Base-by-base conservation (phyloP, 306 rosid genomes). In the Acmispon strigosus region DNA sequence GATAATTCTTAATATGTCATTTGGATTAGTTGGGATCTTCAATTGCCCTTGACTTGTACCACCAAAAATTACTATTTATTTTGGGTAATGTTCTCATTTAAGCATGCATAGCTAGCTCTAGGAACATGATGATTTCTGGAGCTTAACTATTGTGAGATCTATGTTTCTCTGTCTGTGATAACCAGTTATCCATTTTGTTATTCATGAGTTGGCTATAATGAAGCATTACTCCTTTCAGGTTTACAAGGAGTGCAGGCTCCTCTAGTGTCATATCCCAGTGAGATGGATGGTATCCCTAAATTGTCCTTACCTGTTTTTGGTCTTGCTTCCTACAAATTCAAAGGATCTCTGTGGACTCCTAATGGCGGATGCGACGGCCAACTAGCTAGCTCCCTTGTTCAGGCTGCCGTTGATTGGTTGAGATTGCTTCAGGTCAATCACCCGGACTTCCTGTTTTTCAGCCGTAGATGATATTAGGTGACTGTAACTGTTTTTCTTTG, bases 301-400 rank as follows among this genome's bases (percentile, higher is more conserved):
- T 78, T 86, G 80, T 68, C 76, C 1, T 80, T 89, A 18, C 89
- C 85, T 22, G 84, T 74, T 39, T 80, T 86, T 74, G 96, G 96
- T 76, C 80, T 89, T 79, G 89, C 96, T 53, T 82, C 96, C 2
- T 84, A 89, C 91, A 89, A 89, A 80, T 84, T 86, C 75, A 89
- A 70, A 81, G 89, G 85, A 37, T 72, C 91, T 15, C 54, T 89
- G 83, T 89, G 96, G 96, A 84, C 82, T 7, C 80, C 83, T 13
- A 82, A 78, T 57, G 89, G 88, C 16, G 91, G 85, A 57, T 49
- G 0, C 22, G 94, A 80, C 63, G 59, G 56, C 70, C 83, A 80
- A 58, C 76, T 84, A 71, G 85, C 87, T 7, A 78, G 41, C 69
- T 58, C 53, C 41, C 94, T 88, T 59, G 74, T 62, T 62, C 90